Evolutionary conservation across 2,329 filamentous ascomycete genomes (phyloP), one percentile per base, ranked within the genome.

Genomic region (Hawksworthiomyces lignivorus): DNA sequence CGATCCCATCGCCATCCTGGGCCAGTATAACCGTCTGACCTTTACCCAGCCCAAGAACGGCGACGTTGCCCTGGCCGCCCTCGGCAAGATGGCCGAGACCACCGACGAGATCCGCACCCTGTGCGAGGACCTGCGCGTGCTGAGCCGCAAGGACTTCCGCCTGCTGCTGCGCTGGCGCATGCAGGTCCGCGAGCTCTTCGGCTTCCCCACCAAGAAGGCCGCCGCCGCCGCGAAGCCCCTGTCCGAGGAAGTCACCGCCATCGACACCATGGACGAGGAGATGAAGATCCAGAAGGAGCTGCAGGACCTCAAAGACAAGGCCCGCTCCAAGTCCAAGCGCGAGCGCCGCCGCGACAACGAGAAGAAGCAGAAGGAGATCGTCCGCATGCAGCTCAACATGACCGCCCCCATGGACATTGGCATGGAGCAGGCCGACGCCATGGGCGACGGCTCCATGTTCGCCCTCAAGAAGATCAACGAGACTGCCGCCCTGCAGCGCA

Each of bases 311-410:
- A 85, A 84, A 51, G 88, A 97, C 20, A 83, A 81, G 54, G 85
- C 92, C 49, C 77, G 66, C 32, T 62, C 82, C 18, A 80, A 81
- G 53, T 90, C 81, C 62, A 94, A 88, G 66, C 83, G 87, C 53
- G 85, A 94, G 55, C 79, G 83, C 52, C 76, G 89, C 50, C 85
- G 75, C 54, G 88, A 94, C 46, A 98, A 98, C 51, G 92, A 98
- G 62, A 80, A 80, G 61, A 97, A 94, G 63, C 86, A 92, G 53
- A 92, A 86, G 53, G 92, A 97, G 50, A 87, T 97, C 46, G 73
- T 94, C n/a, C 81, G 92, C 26, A 84, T 98, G 83, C 92, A 98
- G 62, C 80, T 98, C 69, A 83, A 96, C 65, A 98, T 98, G 92
- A 83, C 82, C 3, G 85, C 88, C 1, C 92, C 92, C 7, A 92